These are phyloP conservation scores for Zostera marina DNA, from an alignment of 116 monocot species.

Conservation along the genomic window DNA sequence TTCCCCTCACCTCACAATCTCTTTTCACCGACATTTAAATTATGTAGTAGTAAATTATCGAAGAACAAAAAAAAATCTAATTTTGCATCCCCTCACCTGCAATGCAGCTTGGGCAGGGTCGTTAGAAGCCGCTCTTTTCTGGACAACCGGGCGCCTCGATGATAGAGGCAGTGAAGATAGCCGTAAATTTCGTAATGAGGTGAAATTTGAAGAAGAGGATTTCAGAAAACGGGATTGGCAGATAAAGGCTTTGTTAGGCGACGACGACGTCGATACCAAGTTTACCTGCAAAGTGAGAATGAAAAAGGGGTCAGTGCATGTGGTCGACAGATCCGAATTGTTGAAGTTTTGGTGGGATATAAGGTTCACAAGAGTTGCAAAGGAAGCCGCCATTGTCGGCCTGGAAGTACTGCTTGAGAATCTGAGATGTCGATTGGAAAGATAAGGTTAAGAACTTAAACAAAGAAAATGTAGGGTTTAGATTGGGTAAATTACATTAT, in stretches of 20 bases:
- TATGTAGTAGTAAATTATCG: background rate
- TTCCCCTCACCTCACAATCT: background rate
- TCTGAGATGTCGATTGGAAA: too few relatives aligned
- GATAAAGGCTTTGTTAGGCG: slow-evolving; percentile 2
- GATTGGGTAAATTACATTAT: too few relatives aligned
- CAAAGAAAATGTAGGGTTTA: too few relatives aligned
- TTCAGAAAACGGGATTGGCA: slow-evolving; percentile 1
- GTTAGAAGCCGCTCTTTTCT: background rate
- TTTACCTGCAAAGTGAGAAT: slow-evolving; percentile 3
- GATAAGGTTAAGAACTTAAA: too few relatives aligned
- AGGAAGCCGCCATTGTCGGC: slow-evolving; percentile 16
- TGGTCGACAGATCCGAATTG: background rate
- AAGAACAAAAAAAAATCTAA: background rate
- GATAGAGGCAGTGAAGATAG: background rate
- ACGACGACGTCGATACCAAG: slow-evolving; percentile 2
- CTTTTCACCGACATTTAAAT: background rate
- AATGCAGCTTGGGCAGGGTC: slow-evolving; percentile 5
- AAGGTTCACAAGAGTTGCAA: slow-evolving; percentile 14
- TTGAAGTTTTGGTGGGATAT: background rate
- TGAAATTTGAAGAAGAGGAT: background rate
- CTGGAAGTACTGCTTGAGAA: background rate
- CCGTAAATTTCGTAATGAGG: background rate
- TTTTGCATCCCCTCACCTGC: background rate
- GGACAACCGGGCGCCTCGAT: background rate
- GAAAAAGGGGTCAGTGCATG: background rate